Evolutionary conservation across 306 rosid genomes (phyloP), one percentile per base, ranked within the genome.

Genomic region (Rosa chinensis): DNA sequence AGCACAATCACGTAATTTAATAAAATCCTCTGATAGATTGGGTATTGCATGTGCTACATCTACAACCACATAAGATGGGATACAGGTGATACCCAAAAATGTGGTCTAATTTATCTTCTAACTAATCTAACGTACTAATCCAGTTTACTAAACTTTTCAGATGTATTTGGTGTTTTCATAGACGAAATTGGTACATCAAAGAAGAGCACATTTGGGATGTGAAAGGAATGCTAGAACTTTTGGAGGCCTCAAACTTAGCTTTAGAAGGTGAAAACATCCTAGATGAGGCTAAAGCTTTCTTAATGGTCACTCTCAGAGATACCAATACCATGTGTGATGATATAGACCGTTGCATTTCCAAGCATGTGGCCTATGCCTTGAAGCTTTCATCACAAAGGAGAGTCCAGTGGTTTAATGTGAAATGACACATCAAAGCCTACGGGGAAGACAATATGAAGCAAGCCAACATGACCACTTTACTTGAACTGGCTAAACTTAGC

Each of bases 321-420:
- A 3, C 47, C 49, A 20, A 3, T 52, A 6, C 20, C 5, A 28
- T 73, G 14, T 17, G 76, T 14, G 2, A 79, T 4, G 62, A 55
- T 8, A 40, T 43, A 72, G 32, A 74, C 14, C 5, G n/a, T 7
- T 14, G 42, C 14, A 14, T 42, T 74, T 20, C 10, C 61, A 59
- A 87, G 28, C 59, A 40, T 18, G 82, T 83, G 82, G 73, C 16
- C 53, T 92, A 80, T 82, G 83, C 85, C 4, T 63, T 90, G 85
- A 87, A 89, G 70, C 77, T 87, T 78, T 84, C 97, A 0, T 79
- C 83, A 5, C 88, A 86, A 25, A 81, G 89, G 90, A 87, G 97
- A 77, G 89, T 89, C 0, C 58, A 66, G 5, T 92, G 94, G 97
- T 92, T 88, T 67, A 85, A 90, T 0, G 87, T 90, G 2, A 85